These are phyloP conservation scores for Colletotrichum coccodes DNA, from an alignment of 2,329 filamentous ascomycete genomes.

Conservation along the genomic window DNA sequence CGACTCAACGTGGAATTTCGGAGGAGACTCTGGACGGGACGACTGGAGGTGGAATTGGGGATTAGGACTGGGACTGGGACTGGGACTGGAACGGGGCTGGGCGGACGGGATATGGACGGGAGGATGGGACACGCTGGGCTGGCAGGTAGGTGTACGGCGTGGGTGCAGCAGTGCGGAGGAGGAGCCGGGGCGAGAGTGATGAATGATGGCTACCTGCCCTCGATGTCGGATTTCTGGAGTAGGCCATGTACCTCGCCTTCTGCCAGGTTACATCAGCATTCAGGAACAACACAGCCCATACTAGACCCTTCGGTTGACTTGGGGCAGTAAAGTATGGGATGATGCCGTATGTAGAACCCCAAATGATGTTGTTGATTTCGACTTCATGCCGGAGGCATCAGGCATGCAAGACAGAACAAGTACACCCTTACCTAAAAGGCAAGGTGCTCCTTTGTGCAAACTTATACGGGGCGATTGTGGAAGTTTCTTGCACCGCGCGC, in stretches of 20 bases:
- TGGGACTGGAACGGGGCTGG: slow-evolving; percentile 8
- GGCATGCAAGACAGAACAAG: slow-evolving; percentile 8
- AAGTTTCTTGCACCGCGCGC: background rate
- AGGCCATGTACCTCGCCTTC: background rate
- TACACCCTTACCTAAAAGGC: background rate
- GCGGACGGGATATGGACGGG: slow-evolving; percentile 3
- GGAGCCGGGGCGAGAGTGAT: background rate
- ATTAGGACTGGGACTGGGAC: slow-evolving; percentile 9
- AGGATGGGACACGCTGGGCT: background rate
- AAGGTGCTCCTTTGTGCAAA: background rate
- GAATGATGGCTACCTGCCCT: background rate
- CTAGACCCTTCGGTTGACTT: background rate
- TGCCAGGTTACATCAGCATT: background rate
- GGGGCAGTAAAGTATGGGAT: background rate
- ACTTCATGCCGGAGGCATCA: slow-evolving; percentile 7
- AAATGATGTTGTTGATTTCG: background rate
- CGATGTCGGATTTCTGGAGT: too few species aligned
- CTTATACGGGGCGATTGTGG: background rate
- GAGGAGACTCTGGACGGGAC: background rate
- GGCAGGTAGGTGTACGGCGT: slow-evolving; percentile 5
- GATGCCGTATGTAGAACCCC: background rate
- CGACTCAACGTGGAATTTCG: slow-evolving; percentile 26
- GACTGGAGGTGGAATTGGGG: background rate
- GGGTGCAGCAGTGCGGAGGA: background rate
- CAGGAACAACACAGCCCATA: background rate